A percentile compares a stretch with the other conserved stretches of the same genome.
phyloP scores from a whole-genome alignment of 352 stramenopile genomes.

The Elongisporangium senticosum region DNA sequence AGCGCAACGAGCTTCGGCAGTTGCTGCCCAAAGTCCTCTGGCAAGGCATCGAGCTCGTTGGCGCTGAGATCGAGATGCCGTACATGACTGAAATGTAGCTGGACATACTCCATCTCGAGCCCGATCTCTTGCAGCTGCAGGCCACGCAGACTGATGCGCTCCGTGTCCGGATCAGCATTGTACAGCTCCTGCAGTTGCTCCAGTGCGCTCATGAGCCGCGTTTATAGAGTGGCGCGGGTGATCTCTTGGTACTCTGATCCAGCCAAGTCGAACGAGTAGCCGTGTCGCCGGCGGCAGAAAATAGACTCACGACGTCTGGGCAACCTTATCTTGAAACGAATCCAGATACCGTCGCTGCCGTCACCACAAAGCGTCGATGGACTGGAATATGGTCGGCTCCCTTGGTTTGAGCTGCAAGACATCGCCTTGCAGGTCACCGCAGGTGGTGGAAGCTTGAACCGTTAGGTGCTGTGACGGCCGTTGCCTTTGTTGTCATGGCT shows the following conservation, averaged over 20 bases:
- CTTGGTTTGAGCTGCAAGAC: too few species aligned
- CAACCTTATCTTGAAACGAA: too few species aligned
- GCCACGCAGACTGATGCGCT: conserved; percentile 40
- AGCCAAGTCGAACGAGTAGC: too few species aligned
- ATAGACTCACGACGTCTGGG: background rate
- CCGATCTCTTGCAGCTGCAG: conserved; percentile 24
- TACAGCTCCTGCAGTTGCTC: conserved; percentile 47
- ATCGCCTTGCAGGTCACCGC: too few species aligned
- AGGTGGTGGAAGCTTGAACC: too few species aligned
- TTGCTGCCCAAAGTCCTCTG: conserved; percentile 25
- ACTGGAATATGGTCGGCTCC: too few species aligned
- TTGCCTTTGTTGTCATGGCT: too few species aligned
- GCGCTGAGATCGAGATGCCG: conserved; percentile 56
- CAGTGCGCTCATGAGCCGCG: conserved; percentile 22
- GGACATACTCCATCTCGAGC: conserved; percentile 31
- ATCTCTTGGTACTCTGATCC: background rate
- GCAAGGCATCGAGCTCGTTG: conserved; percentile 38
- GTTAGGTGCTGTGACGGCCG: too few species aligned
- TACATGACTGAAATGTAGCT: conserved; percentile 32
- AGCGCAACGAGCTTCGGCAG: conserved; percentile 54
- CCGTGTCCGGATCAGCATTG: conserved; percentile 20
- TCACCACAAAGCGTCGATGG: too few species aligned
- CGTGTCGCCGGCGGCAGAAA: too few species aligned
- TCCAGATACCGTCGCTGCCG: too few species aligned
- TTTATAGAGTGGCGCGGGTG: background rate